Conservation (phyloP, 2,329 filamentous ascomycete genomes). For the Pestalotiopsis sp. region DNA sequence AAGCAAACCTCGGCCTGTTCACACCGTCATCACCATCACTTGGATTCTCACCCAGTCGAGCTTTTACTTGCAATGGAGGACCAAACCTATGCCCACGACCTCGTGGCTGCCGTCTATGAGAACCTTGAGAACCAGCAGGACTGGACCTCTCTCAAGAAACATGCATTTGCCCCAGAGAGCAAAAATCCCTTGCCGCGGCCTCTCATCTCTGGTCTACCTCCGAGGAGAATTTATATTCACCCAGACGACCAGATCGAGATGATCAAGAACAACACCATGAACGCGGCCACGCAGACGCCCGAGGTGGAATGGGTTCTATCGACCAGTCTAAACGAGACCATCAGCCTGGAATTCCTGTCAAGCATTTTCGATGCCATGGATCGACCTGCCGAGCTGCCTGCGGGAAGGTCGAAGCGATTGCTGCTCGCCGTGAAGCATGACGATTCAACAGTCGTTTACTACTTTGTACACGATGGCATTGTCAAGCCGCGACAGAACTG, state of each 20-base stretch:
- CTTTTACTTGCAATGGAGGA: slow-evolving; percentile 21
- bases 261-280: slow-evolving; percentile 61
- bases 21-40: neutral
- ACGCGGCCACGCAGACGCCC: slow-evolving; percentile 50
- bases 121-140: slow-evolving; percentile 78
- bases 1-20: neutral
- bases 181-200: slow-evolving; percentile 54
- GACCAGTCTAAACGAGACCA: slow-evolving; percentile 72
- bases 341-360: slow-evolving; percentile 68
- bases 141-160: slow-evolving; percentile 65
- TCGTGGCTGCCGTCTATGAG: slow-evolving; percentile 64
- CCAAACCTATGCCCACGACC: slow-evolving; percentile 32
- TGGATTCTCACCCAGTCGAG: neutral
- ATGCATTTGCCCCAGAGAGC: slow-evolving; percentile 43
- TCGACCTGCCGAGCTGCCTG: slow-evolving; percentile 42
- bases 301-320: slow-evolving; percentile 79
- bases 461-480: slow-evolving; percentile 83
- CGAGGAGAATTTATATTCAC: slow-evolving; percentile 74
- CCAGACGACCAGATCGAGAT: slow-evolving; percentile 81
- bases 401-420: slow-evolving; percentile 64
- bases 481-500: slow-evolving; percentile 85
- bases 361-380: slow-evolving; percentile 68
- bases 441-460: slow-evolving; percentile 84
- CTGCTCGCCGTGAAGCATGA: slow-evolving; percentile 76
- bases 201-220: slow-evolving; percentile 73